phyloP scores from a whole-genome alignment of 2,329 filamentous ascomycete species.

The Arthrobotrys pseudoclavata region DNA sequence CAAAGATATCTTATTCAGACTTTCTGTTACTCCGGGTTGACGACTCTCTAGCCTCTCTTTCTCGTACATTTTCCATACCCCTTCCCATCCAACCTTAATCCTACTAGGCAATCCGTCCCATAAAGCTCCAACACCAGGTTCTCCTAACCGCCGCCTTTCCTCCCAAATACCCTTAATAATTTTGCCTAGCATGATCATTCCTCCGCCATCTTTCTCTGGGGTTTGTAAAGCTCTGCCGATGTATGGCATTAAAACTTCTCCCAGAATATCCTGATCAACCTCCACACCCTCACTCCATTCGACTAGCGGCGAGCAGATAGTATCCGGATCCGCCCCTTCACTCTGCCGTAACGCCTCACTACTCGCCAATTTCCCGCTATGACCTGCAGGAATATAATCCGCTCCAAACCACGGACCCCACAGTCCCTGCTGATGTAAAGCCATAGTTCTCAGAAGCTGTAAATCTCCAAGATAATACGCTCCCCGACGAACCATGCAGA shows the following conservation, averaged over 20 bases:
- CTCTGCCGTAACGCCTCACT: slow-evolving; percentile 59
- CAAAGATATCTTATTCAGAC: slow-evolving; percentile 55
- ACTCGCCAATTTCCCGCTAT: slow-evolving; percentile 60
- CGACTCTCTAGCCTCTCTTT: slow-evolving; percentile 46
- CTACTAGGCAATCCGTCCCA: slow-evolving; percentile 47
- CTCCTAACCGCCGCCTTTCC: slow-evolving; percentile 73
- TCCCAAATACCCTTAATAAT: slow-evolving; percentile 69
- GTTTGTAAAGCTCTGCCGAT: slow-evolving; percentile 64
- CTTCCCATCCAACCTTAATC: slow-evolving; percentile 45
- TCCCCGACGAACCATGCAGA: slow-evolving; percentile 62
- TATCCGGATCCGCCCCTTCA: slow-evolving; percentile 60
- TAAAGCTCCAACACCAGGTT: slow-evolving; percentile 60
- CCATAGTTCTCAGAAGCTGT: slow-evolving; percentile 61
- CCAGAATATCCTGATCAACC: slow-evolving; percentile 68
- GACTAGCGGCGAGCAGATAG: slow-evolving; percentile 61
- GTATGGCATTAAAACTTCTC: slow-evolving; percentile 65
- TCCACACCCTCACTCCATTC: slow-evolving; percentile 56
- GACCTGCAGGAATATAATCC: slow-evolving; percentile 53
- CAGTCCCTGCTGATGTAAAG: slow-evolving; percentile 56
- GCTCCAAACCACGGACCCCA: slow-evolving; percentile 57
- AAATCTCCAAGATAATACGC: slow-evolving; percentile 62
- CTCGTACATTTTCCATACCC: slow-evolving; percentile 47
- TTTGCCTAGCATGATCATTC: slow-evolving; percentile 64
- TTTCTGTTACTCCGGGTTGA: slow-evolving; percentile 41
- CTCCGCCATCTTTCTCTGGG: slow-evolving; percentile 62